Evolutionary conservation across 495 filamentous ascomycete genomes (phyloP).

Genomic region (Neurospora tetrasperma): DNA sequence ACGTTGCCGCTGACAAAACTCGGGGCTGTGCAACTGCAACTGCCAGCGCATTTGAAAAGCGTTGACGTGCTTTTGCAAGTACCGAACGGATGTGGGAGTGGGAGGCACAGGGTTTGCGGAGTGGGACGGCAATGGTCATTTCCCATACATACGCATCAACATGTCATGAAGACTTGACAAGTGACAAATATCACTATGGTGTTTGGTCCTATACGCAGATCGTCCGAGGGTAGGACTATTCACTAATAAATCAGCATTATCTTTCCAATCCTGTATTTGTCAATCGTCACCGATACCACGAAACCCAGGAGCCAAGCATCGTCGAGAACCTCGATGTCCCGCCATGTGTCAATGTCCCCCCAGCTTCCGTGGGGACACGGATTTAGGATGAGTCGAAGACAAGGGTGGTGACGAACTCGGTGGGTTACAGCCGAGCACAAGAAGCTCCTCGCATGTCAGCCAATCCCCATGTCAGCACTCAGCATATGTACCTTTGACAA

Average conservation of each 20-base stretch:
- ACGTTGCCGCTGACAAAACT: neutral
- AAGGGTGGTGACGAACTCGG: neutral
- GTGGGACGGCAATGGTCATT: neutral
- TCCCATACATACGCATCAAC: neutral
- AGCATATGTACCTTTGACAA: neutral
- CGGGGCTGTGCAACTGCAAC: conserved; percentile 1
- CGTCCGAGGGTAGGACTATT: neutral
- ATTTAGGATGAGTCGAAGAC: neutral
- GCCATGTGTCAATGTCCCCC: neutral
- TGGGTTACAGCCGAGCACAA: neutral
- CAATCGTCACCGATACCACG: neutral
- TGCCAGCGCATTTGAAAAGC: neutral
- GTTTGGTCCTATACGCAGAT: neutral
- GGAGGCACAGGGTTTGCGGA: neutral
- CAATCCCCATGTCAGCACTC: neutral
- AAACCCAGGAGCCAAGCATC: neutral
- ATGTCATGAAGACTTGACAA: neutral
- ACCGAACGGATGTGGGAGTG: neutral
- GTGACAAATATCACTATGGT: neutral
- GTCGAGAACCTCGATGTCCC: neutral
- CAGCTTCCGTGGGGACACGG: neutral
- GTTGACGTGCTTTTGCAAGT: neutral
- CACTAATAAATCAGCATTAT: neutral
- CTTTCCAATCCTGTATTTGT: neutral
- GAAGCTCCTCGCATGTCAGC: neutral